Percentiles rank a stretch among this genome's conserved stretches.
These are phyloP conservation scores for Hysterium pulicare DNA, from an alignment of 2,329 filamentous ascomycete genomes.

Conservation along the genomic window DNA sequence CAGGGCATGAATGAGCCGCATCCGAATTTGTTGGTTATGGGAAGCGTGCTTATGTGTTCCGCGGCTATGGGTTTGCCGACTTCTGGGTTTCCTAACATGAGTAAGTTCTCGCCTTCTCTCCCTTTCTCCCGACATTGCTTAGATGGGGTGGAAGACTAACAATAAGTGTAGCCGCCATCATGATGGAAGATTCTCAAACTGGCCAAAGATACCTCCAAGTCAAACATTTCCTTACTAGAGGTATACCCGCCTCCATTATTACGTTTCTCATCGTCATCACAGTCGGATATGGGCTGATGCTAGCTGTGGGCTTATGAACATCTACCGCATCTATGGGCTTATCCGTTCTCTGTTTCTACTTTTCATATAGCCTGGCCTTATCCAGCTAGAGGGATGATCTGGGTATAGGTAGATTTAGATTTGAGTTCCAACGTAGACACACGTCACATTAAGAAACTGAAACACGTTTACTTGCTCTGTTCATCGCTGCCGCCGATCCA, in stretches of 20 bases:
- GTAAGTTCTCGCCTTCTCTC: conserved; percentile 56
- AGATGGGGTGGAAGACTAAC: neutral
- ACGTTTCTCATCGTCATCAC: conserved; percentile 80
- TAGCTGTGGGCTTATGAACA: conserved; percentile 61
- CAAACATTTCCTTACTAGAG: conserved; percentile 91
- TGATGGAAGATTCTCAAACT: conserved; percentile 94
- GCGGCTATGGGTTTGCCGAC: conserved; percentile 97
- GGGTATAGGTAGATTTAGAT: no score
- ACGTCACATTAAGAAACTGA: no score
- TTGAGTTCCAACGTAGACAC: no score
- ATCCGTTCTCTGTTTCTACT: no score
- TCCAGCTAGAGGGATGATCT: no score
- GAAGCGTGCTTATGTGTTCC: conserved; percentile 89
- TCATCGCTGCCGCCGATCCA: no score
- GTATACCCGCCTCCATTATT: conserved; percentile 80
- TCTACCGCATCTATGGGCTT: no score
- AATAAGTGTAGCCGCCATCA: conserved; percentile 72
- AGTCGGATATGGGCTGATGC: conserved; percentile 87
- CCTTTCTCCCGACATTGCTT: neutral
- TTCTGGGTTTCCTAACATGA: conserved; percentile 98
- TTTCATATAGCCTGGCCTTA: no score
- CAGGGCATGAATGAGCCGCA: conserved; percentile 81
- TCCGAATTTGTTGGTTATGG: conserved; percentile 94
- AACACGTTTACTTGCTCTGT: no score
- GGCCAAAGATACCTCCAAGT: conserved; percentile 90